Conservation (phyloP, 352 stramenopile genomes). For the Phytophthora fragariaefolia region DNA sequence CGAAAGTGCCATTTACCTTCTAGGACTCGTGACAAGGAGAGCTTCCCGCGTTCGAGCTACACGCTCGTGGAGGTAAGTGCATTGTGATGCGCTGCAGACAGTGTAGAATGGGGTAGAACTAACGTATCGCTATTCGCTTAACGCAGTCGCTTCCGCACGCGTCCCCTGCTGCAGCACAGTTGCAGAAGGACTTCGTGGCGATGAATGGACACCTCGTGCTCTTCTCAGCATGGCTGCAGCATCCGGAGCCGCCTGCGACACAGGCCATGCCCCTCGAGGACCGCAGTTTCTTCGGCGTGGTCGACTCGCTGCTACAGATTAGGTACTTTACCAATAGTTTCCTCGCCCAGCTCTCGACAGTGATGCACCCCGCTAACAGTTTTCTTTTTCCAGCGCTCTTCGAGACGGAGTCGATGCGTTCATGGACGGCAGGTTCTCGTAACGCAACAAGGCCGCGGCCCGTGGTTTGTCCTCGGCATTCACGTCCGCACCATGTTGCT, state of each 20-base stretch:
- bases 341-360: not conserved
- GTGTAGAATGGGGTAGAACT: no score
- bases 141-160: slow-evolving; percentile 58
- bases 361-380: not conserved
- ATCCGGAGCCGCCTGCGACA: slow-evolving; percentile 73
- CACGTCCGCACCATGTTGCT: no score
- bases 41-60: slow-evolving; percentile 80
- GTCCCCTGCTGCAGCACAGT: slow-evolving; percentile 12
- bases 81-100: not conserved
- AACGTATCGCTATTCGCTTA: no score
- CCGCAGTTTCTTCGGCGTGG: slow-evolving; percentile 71
- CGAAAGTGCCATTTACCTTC: not conserved
- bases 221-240: slow-evolving; percentile 77
- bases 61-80: slow-evolving; percentile 62
- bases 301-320: slow-evolving; percentile 83
- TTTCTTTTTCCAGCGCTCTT: slow-evolving; percentile 45
- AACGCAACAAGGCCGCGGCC: slow-evolving; percentile 29
- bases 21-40: slow-evolving; percentile 82
- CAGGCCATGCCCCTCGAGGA: slow-evolving; percentile 71
- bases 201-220: slow-evolving; percentile 68
- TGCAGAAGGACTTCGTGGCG: slow-evolving; percentile 51
- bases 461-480: no score
- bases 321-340: slow-evolving; percentile 31
- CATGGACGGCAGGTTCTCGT: slow-evolving; percentile 51
- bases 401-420: slow-evolving; percentile 70